phyloP scores from a whole-genome alignment of 2,329 filamentous ascomycete genomes.

The Colletotrichum limetticola region DNA sequence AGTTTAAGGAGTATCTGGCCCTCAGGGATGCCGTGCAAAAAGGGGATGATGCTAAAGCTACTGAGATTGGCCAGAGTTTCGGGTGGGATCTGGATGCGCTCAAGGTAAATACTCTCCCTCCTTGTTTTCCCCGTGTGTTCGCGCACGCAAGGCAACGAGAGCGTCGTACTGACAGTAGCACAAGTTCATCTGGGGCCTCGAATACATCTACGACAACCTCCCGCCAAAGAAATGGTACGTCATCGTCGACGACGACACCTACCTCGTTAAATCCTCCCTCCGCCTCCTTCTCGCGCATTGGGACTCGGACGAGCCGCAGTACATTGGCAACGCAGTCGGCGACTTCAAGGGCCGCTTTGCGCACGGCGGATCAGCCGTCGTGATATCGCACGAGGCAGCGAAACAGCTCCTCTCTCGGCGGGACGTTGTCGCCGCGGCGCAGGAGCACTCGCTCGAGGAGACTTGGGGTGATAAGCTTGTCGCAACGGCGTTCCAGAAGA shows the following conservation, averaged over 20 bases:
- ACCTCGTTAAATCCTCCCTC: conserved; percentile 61
- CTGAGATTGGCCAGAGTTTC: conserved; percentile 48
- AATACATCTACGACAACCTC: conserved; percentile 60
- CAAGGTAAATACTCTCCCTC: conserved; percentile 49
- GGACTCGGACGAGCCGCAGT: conserved; percentile 57
- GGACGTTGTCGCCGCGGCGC: conserved; percentile 54
- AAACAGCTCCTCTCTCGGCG: conserved; percentile 55
- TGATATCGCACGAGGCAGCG: conserved; percentile 63
- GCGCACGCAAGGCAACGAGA: not conserved
- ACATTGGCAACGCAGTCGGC: conserved; percentile 67
- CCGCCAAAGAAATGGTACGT: conserved; percentile 69
- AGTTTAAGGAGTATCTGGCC: conserved; percentile 53
- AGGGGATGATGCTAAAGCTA: conserved; percentile 51
- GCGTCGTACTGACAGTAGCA: not conserved
- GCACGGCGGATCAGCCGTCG: conserved; percentile 65
- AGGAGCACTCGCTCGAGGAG: conserved; percentile 60
- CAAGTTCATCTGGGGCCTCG: conserved; percentile 66
- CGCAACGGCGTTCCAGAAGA: conserved; percentile 62
- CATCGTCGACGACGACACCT: conserved; percentile 68
- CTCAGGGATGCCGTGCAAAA: conserved; percentile 51
- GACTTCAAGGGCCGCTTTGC: conserved; percentile 66
- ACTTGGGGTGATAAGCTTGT: conserved; percentile 66
- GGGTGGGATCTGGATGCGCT: conserved; percentile 63
- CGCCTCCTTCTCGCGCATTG: conserved; percentile 60
- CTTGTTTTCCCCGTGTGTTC: not conserved